Percentiles rank a stretch among this genome's conserved stretches.
These are phyloP conservation scores for Coriaria nepalensis DNA, from an alignment of 306 rosid species.

Conservation along the genomic window DNA sequence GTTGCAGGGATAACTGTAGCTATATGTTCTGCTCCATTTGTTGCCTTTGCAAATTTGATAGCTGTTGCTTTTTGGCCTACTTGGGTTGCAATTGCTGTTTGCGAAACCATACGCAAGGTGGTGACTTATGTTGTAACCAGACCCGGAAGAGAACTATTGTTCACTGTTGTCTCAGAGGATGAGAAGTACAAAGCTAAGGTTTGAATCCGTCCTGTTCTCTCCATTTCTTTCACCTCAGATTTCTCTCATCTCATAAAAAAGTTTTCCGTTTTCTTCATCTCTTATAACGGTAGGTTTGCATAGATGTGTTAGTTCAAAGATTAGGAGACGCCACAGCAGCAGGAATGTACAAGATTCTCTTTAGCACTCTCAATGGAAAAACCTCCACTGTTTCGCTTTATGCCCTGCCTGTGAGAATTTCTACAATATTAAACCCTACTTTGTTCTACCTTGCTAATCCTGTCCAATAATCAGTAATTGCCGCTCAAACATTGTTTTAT, in stretches of 20 bases:
- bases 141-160: conserved; percentile 90
- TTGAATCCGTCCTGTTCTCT: conserved; percentile 7
- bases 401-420: conserved; percentile 59
- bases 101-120: conserved; percentile 89
- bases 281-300: conserved; percentile 54
- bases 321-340: conserved; percentile 97
- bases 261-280: not conserved
- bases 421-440: no score
- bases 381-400: conserved; percentile 57
- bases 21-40: conserved; percentile 67
- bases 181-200: conserved; percentile 97
- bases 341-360: conserved; percentile 78
- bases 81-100: conserved; percentile 67
- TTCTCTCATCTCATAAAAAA: not conserved
- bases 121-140: conserved; percentile 82
- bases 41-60: conserved; percentile 63
- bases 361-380: conserved; percentile 40
- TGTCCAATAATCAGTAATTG: conserved; percentile 9
- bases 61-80: conserved; percentile 80
- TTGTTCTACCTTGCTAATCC: no score
- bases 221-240: conserved; percentile 6
- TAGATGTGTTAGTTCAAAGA: conserved; percentile 87
- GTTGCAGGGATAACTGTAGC: conserved; percentile 80
- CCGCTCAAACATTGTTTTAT: conserved; percentile 5
- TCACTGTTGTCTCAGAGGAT: conserved; percentile 90